Evolutionary conservation across 352 stramenopile species (phyloP).

Genomic region (Globisporangium emineosum): DNA sequence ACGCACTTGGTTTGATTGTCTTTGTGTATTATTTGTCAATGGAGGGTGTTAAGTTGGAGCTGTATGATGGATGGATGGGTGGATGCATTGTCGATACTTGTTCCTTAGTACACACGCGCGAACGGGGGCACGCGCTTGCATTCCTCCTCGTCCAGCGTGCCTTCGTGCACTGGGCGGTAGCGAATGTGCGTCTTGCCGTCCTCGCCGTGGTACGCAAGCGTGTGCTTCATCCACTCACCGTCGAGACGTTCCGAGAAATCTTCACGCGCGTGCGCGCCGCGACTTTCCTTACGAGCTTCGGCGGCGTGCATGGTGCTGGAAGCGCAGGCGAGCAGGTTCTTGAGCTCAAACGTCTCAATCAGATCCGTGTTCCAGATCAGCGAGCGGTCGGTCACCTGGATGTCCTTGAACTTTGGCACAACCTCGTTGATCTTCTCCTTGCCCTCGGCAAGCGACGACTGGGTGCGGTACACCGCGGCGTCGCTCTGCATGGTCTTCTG

Average conservation of each 20-base stretch:
- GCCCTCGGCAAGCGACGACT: conserved; percentile 78
- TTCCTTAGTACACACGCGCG: conserved; percentile 94
- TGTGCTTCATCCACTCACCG: conserved; percentile 98
- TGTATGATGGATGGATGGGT: background rate
- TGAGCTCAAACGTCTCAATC: conserved; percentile 95
- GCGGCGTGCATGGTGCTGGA: conserved; percentile 94
- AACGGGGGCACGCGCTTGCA: conserved; percentile 92
- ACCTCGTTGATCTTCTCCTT: conserved; percentile 86
- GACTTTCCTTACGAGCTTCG: conserved; percentile 93
- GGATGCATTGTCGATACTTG: background rate
- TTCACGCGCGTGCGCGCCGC: conserved; percentile 95
- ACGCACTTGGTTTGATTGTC: background rate
- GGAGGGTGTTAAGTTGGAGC: background rate
- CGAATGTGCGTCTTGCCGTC: conserved; percentile 86
- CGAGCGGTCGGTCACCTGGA: conserved; percentile 93
- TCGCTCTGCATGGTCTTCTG: conserved; percentile 59
- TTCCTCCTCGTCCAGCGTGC: conserved; percentile 96
- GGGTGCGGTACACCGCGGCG: conserved; percentile 53
- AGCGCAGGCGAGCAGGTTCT: conserved; percentile 92
- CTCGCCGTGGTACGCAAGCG: conserved; percentile 91
- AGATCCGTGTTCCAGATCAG: conserved; percentile 98
- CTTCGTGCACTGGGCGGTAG: conserved; percentile 92
- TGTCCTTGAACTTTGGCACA: conserved; percentile 89
- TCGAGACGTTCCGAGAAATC: conserved; percentile 94
- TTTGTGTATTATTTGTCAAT: conserved; percentile 1